A percentile compares a stretch with the other conserved stretches of the same genome.
phyloP scores from a whole-genome alignment of 2,329 filamentous ascomycete genomes.

The Gnomoniopsis sp. region DNA sequence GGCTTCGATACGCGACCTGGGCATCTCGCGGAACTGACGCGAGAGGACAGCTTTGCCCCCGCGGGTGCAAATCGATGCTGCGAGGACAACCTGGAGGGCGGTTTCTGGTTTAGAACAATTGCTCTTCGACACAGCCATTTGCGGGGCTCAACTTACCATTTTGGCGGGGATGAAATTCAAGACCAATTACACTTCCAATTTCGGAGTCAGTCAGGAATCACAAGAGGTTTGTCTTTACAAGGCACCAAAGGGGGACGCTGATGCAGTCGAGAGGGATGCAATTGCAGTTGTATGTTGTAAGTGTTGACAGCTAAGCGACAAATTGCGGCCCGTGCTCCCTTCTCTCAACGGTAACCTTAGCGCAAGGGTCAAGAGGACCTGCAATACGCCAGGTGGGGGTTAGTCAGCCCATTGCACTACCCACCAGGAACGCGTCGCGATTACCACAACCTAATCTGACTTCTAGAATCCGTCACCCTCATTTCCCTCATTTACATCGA shows the following conservation, averaged over 20 bases:
- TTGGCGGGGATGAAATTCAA: constrained; percentile 22
- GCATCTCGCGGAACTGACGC: constrained; percentile 96
- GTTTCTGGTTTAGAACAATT: background rate
- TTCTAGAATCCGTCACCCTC: background rate
- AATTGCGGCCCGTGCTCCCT: background rate
- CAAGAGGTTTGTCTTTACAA: background rate
- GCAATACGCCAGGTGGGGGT: background rate
- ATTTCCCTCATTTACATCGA: background rate
- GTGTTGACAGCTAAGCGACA: background rate
- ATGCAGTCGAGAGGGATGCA: constrained; percentile 14
- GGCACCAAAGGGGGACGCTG: background rate
- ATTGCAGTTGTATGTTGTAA: background rate
- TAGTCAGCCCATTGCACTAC: background rate
- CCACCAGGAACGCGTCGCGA: too few relatives aligned
- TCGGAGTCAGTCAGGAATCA: too few relatives aligned
- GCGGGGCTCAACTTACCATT: constrained; percentile 33
- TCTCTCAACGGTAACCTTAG: background rate
- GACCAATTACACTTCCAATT: background rate
- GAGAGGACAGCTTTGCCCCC: constrained; percentile 98
- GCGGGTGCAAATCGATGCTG: constrained; percentile 96
- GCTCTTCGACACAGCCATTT: background rate
- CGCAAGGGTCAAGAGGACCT: background rate
- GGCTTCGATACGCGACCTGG: constrained; percentile 92
- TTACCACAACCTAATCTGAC: too few relatives aligned
- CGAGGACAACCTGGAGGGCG: constrained; percentile 79